Evolutionary conservation across 305 asterid species (phyloP).

Genomic region (Fraxinus sp.): DNA sequence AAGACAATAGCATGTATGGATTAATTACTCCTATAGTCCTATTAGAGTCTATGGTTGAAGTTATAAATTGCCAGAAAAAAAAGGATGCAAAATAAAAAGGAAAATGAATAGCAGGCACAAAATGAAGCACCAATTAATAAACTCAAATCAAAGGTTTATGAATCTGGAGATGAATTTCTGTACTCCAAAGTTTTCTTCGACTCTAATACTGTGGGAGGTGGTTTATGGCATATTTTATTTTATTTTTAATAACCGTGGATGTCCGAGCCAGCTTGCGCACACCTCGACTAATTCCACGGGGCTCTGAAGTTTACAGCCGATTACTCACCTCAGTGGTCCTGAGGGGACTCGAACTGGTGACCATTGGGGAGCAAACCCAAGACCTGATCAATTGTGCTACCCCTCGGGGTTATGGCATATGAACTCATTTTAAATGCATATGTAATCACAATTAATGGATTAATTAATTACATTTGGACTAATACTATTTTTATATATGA

Average conservation of each 20-base stretch:
- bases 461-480: not conserved
- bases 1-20: not conserved
- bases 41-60: slow-evolving; percentile 3
- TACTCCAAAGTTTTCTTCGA: not conserved
- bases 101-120: not conserved
- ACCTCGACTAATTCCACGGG: too few species aligned
- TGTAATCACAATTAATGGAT: not conserved
- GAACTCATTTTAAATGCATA: not conserved
- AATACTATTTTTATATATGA: not conserved
- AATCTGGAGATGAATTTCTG: not conserved
- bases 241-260: too few species aligned
- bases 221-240: slow-evolving; percentile 6
- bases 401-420: slow-evolving; percentile 11
- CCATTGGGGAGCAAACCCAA: too few species aligned
- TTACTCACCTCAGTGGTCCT: too few species aligned
- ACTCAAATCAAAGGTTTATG: not conserved
- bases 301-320: too few species aligned
- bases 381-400: too few species aligned
- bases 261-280: too few species aligned
- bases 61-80: not conserved
- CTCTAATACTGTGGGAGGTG: not conserved
- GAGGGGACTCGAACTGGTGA: too few species aligned
- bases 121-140: not conserved
- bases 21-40: not conserved
- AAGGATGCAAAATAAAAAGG: not conserved